Evolutionary conservation across 768 basidiomycete genomes (phyloP).

Genomic region (Serendipita sp.): DNA sequence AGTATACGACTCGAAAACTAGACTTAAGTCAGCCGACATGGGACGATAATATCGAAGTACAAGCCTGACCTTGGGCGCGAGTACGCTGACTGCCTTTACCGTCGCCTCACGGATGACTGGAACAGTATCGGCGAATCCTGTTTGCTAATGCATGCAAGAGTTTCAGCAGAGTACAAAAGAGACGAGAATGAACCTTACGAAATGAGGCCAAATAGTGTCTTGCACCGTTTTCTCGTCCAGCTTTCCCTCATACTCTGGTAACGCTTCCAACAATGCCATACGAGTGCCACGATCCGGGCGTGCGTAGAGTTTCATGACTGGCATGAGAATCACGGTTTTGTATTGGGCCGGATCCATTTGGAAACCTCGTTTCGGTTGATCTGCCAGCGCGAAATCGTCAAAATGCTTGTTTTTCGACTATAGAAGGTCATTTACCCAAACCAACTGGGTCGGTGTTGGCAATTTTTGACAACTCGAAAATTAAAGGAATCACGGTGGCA

Average conservation of each 20-base stretch:
- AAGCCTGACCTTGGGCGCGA: slow-evolving; percentile 63
- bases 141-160: slow-evolving; percentile 41
- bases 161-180: neutral
- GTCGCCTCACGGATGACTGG: slow-evolving; percentile 91
- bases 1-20: slow-evolving; percentile 82
- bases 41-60: neutral
- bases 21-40: neutral
- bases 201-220: slow-evolving; percentile 84
- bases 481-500: slow-evolving; percentile 62
- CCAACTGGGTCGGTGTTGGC: slow-evolving; percentile 33
- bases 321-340: slow-evolving; percentile 45
- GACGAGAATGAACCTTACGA: slow-evolving; percentile 35
- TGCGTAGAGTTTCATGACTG: slow-evolving; percentile 68
- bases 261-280: slow-evolving; percentile 81
- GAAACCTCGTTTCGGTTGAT: neutral
- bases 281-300: slow-evolving; percentile 87
- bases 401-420: neutral
- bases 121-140: slow-evolving; percentile 89
- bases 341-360: slow-evolving; percentile 29
- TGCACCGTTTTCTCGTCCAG: slow-evolving; percentile 71
- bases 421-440: slow-evolving; percentile 18
- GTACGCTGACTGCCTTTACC: slow-evolving; percentile 65
- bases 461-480: slow-evolving; percentile 62
- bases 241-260: slow-evolving; percentile 72
- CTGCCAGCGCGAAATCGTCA: neutral